These are phyloP conservation scores for Xylaria nigripes DNA, from an alignment of 495 filamentous ascomycete species.

Conservation along the genomic window DNA sequence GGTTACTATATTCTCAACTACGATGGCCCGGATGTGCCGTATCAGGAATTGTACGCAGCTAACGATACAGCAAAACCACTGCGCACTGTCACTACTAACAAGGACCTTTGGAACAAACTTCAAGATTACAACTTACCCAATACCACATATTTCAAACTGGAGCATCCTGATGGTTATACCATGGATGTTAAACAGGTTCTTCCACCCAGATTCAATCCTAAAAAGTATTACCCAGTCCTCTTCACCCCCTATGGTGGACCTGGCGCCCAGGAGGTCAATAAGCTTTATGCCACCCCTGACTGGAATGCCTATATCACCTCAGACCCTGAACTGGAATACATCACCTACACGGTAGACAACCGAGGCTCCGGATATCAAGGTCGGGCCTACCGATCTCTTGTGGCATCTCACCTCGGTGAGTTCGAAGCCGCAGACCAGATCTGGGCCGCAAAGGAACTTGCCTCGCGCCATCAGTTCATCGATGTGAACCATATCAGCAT, in stretches of 20 bases:
- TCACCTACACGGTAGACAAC: constrained; percentile 48
- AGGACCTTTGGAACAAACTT: constrained; percentile 35
- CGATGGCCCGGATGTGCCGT: constrained; percentile 47
- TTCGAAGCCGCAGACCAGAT: constrained; percentile 50
- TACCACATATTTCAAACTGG: constrained; percentile 37
- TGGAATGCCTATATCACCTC: constrained; percentile 48
- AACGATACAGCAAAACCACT: constrained; percentile 36
- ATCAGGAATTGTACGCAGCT: constrained; percentile 45
- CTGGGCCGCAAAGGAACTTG: constrained; percentile 43
- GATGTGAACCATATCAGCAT: constrained; percentile 46
- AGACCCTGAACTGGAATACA: constrained; percentile 51
- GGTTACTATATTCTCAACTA: constrained; percentile 51
- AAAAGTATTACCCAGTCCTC: constrained; percentile 49
- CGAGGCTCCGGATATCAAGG: constrained; percentile 50
- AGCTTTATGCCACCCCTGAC: constrained; percentile 34
- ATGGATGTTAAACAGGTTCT: constrained; percentile 43
- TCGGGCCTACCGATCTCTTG: constrained; percentile 40
- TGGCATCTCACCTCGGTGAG: constrained; percentile 42
- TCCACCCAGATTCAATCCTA: constrained; percentile 41
- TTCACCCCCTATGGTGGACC: constrained; percentile 52
- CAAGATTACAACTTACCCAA: constrained; percentile 45
- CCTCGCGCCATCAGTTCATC: constrained; percentile 36
- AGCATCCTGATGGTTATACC: constrained; percentile 39
- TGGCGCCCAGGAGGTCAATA: constrained; percentile 41
- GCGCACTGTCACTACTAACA: constrained; percentile 43